Conservation (phyloP, 768 basidiomycete species). For the Leccinum ochraceum region DNA sequence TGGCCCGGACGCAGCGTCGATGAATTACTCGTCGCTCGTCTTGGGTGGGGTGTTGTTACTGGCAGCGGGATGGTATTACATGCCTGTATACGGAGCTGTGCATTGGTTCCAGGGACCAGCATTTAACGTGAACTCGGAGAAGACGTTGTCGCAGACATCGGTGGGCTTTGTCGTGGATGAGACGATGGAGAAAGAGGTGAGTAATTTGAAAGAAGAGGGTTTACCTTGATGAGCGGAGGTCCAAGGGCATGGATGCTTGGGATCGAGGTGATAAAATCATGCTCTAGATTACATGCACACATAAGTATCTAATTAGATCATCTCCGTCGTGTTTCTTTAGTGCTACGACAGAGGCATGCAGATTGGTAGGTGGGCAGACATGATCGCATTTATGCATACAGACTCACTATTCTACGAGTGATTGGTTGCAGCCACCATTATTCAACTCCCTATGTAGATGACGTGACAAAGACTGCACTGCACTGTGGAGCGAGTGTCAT, state of each 20-base stretch:
- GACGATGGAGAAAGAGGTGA: not conserved
- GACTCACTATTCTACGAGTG: no score
- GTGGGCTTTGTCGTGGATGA: not conserved
- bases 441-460: no score
- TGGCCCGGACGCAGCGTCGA: conserved; percentile 42
- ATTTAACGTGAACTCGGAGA: conserved; percentile 37
- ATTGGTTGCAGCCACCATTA: no score
- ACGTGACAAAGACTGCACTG: no score
- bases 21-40: conserved; percentile 76
- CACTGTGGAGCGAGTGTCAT: no score
- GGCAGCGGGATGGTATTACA: conserved; percentile 64
- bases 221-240: not conserved
- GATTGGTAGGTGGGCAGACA: no score
- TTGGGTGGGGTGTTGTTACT: conserved; percentile 57
- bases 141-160: not conserved
- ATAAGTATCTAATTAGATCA: no score
- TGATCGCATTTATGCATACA: no score
- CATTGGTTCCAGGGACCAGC: conserved; percentile 71
- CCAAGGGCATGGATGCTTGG: not conserved
- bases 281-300: no score
- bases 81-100: conserved; percentile 67
- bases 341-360: no score
- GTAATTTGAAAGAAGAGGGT: not conserved
- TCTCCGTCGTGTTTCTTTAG: no score
- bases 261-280: no score